Conservation (phyloP, 371 early-diverging fungal species). For the Funneliformis caledonium region DNA sequence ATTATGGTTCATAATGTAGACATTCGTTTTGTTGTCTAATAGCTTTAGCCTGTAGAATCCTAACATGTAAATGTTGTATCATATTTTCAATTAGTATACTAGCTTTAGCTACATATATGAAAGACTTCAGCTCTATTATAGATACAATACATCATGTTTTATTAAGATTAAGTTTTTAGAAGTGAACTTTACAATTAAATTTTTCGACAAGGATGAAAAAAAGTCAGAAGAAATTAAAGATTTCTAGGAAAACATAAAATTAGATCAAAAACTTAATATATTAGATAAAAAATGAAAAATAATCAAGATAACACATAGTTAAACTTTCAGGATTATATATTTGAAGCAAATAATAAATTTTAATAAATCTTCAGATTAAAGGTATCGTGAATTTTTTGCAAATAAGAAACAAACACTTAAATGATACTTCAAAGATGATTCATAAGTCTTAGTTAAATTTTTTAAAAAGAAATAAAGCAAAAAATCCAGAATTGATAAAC, state of each 20-base stretch:
- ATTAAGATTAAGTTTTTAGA: too few species aligned
- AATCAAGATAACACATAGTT: constrained; percentile 6
- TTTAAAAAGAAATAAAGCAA: constrained; percentile 26
- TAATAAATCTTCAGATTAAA: constrained; percentile 34
- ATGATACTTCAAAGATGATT: constrained; percentile 24
- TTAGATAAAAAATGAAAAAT: constrained; percentile 35
- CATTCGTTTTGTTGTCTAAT: too few species aligned
- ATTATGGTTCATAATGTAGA: constrained; percentile 14
- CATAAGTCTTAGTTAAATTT: constrained; percentile 36
- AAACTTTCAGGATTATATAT: too few species aligned
- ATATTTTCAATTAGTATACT: constrained; percentile 29
- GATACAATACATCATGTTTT: too few species aligned
- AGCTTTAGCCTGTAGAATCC: constrained; percentile 9
- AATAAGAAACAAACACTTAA: constrained; percentile 27
- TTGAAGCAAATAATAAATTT: constrained; percentile 5
- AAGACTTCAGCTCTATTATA: constrained; percentile 23
- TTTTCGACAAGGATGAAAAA: constrained; percentile 28
- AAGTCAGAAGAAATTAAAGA: constrained; percentile 10
- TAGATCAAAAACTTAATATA: constrained; percentile 30
- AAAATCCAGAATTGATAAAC: not conserved
- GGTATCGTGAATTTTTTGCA: constrained; percentile 36
- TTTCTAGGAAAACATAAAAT: constrained; percentile 23
- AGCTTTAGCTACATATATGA: constrained; percentile 34
- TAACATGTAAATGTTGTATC: constrained; percentile 26
- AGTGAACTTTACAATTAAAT: not conserved